These are phyloP conservation scores for Mycena olivaceomarginata DNA, from an alignment of 768 basidiomycete genomes.

Conservation along the genomic window DNA sequence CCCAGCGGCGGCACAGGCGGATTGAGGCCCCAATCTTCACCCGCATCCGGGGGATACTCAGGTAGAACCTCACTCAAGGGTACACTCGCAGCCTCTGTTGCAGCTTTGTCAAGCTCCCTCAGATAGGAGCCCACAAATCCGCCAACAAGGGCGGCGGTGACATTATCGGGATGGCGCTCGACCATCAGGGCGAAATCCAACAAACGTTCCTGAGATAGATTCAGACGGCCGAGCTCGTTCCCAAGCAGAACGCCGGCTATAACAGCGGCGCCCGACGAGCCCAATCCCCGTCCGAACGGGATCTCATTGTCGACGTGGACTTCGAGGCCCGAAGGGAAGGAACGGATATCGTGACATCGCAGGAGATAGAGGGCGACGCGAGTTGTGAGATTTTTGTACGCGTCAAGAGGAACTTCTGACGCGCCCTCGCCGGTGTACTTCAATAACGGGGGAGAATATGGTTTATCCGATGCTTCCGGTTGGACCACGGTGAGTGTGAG, in stretches of 20 bases:
- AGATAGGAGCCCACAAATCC: conserved; percentile 98
- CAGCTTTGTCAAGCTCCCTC: conserved; percentile 88
- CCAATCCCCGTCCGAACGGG: conserved; percentile 97
- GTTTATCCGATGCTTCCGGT: conserved; percentile 51
- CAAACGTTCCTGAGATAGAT: conserved; percentile 81
- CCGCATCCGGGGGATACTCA: conserved; percentile 95
- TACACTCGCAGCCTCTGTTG: conserved; percentile 90
- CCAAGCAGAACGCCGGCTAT: conserved; percentile 97
- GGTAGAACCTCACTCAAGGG: conserved; percentile 97
- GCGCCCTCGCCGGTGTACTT: conserved; percentile 93
- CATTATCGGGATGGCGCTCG: conserved; percentile 99
- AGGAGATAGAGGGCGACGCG: conserved; percentile 98
- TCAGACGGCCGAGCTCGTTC: conserved; percentile 85
- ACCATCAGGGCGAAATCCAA: conserved; percentile 99
- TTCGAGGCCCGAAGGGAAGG: conserved; percentile 85
- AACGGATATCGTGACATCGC: conserved; percentile 86
- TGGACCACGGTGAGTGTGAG: conserved; percentile 78
- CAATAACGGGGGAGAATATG: conserved; percentile 75
- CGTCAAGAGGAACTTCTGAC: conserved; percentile 92
- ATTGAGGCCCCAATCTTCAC: conserved; percentile 91
- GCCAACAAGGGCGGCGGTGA: conserved; percentile 96
- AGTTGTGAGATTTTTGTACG: conserved; percentile 98
- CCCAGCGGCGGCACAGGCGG: conserved; percentile 93
- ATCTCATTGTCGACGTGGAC: conserved; percentile 94
- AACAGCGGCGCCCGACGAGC: conserved; percentile 99